Base-by-base conservation (phyloP, 805 yeast species). In the Barnettozyma pratensis region DNA sequence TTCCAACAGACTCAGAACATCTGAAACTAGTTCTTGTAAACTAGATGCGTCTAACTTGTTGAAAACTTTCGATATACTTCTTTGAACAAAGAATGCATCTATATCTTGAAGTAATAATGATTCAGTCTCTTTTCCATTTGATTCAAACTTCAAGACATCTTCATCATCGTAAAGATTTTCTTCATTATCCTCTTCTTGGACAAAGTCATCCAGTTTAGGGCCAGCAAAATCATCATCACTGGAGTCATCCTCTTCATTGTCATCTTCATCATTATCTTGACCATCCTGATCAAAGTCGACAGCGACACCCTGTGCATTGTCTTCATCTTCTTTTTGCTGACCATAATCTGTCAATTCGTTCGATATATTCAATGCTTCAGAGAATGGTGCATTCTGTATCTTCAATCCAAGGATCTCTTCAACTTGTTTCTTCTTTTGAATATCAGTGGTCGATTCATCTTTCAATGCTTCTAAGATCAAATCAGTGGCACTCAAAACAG, bases 401-500 rank as follows among this genome's bases (percentile, higher is more conserved):
- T 44, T 34, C 4, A 64, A 43, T 11, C 53, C 62, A 7, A 89
- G 58, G 2, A 81, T 69, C 5, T 69, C 73, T 46, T 80, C 80
- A 3, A 86, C 59, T 4, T 44, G 48, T 42, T 73, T 75, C n/a
- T 63, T 59, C 42, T 78, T 78, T 53, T 77, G 77, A 7, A 57
- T 53, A 19, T 77, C 81, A 1, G 72, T 64, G 1, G 65, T 48
- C 1, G 64, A 68, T 2, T 73, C 80, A 44, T 72, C 70, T 55
- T 77, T 81, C 50, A 85, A 57, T 1, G 75, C 65, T 53, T 77
- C 84, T 37, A 87, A 56, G 0, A 83, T 60, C 4, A 83, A 69
- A 61, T 87, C 94, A 2, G 88, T 79, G 5, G 90, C 87, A 4
- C 94, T 83, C 25, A 81, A 62, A 3, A 89, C 73, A 2, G 81